Percentiles rank a stretch among this genome's conserved stretches.
Conservation (phyloP, 2,329 filamentous ascomycete species). For the Stagonosporopsis chrysanthemi region DNA sequence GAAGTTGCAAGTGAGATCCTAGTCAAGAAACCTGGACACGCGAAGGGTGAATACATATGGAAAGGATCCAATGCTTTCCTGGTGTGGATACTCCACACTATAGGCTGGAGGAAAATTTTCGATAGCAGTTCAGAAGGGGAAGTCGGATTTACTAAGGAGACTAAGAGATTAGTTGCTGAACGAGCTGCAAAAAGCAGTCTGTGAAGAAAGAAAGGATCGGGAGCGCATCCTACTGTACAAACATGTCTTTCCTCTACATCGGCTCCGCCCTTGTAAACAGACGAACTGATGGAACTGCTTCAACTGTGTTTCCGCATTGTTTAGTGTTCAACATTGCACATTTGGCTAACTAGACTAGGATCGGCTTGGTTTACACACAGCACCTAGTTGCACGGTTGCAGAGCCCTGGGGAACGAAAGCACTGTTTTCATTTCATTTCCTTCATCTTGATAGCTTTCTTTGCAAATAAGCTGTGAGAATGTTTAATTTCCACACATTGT, state of each 20-base stretch:
- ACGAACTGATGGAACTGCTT: too few relatives aligned
- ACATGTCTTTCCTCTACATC: background rate
- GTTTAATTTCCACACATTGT: too few relatives aligned
- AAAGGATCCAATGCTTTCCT: background rate
- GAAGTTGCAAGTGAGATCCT: background rate
- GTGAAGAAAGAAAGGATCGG: background rate
- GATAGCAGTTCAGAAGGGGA: background rate
- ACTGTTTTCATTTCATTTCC: too few relatives aligned
- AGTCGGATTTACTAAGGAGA: background rate
- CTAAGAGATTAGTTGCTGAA: background rate
- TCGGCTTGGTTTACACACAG: too few relatives aligned
- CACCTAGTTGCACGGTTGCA: too few relatives aligned
- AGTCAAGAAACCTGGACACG: background rate
- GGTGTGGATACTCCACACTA: background rate
- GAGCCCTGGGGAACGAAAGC: too few relatives aligned
- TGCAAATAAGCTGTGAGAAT: too few relatives aligned
- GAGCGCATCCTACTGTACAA: background rate
- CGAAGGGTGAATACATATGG: background rate
- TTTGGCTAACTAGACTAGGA: too few relatives aligned
- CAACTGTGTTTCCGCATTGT: too few relatives aligned
- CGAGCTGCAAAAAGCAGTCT: background rate
- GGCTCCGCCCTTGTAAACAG: too few relatives aligned
- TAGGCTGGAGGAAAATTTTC: background rate
- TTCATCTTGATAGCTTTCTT: too few relatives aligned
- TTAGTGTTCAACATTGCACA: too few relatives aligned